Evolutionary conservation across 2,329 filamentous ascomycete genomes (phyloP).

Genomic region (Canariomyces notabilis): DNA sequence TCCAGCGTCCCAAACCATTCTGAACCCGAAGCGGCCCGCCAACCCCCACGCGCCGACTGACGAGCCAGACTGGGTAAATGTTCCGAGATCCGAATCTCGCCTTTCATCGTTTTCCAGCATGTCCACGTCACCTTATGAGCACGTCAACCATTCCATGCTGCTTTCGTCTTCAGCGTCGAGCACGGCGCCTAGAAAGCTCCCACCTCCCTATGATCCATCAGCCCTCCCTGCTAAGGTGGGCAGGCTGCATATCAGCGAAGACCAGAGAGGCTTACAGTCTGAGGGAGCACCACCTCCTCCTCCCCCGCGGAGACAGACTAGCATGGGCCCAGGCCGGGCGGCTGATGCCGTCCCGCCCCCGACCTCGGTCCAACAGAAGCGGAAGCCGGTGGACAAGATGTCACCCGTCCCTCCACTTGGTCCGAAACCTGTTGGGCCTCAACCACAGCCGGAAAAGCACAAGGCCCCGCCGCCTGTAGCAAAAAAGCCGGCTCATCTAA

Average conservation of each 20-base stretch:
- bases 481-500: constrained; percentile 56
- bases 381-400: constrained; percentile 24
- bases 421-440: constrained; percentile 34
- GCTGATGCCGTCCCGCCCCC: constrained; percentile 6
- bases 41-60: constrained; percentile 75
- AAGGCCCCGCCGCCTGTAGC: constrained; percentile 54
- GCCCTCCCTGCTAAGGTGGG: constrained; percentile 43
- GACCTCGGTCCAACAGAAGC: constrained; percentile 10
- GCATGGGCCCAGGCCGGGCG: constrained; percentile 8
- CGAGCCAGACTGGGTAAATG: constrained; percentile 79
- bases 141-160: constrained; percentile 47
- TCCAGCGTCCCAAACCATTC: constrained; percentile 48
- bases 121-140: constrained; percentile 56
- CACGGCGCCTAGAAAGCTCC: constrained; percentile 45
- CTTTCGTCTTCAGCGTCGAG: constrained; percentile 43
- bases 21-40: constrained; percentile 68
- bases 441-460: constrained; percentile 34
- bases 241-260: constrained; percentile 40
- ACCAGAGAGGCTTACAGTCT: constrained; percentile 26
- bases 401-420: constrained; percentile 27
- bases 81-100: constrained; percentile 51
- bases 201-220: constrained; percentile 46
- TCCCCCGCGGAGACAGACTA: constrained; percentile 39
- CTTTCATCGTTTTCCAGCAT: constrained; percentile 52
- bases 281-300: constrained; percentile 28